These are phyloP conservation scores for Pleurotus tuber-regium DNA, from an alignment of 768 basidiomycete species.

Conservation along the genomic window DNA sequence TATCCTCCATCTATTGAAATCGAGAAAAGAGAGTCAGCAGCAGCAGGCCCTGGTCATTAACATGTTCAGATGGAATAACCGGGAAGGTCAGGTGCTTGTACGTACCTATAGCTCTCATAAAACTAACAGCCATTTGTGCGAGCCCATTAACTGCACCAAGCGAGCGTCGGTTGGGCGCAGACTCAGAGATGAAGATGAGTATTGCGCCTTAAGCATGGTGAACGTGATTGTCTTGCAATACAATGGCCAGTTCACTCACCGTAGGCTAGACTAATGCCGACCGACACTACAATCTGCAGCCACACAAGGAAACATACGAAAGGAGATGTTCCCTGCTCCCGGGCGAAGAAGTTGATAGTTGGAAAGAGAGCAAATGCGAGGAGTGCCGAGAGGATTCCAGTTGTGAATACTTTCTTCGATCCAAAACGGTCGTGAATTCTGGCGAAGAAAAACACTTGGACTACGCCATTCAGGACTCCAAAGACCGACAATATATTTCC, in stretches of 20 bases:
- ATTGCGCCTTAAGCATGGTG: constrained; percentile 66
- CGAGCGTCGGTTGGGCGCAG: constrained; percentile 64
- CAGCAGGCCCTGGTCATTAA: constrained; percentile 44
- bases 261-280: constrained; percentile 30
- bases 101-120: constrained; percentile 34
- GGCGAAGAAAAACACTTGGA: constrained; percentile 55
- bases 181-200: constrained; percentile 66
- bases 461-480: constrained; percentile 50
- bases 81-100: background rate
- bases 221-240: too few relatives aligned
- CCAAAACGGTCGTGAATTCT: constrained; percentile 51
- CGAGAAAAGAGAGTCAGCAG: constrained; percentile 64
- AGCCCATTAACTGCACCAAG: constrained; percentile 71
- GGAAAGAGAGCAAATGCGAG: constrained; percentile 49
- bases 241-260: constrained; percentile 24
- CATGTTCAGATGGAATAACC: background rate
- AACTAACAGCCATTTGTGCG: constrained; percentile 31
- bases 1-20: constrained; percentile 53
- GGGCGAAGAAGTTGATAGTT: constrained; percentile 43
- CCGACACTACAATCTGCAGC: constrained; percentile 25
- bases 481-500: constrained; percentile 51
- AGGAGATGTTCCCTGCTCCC: constrained; percentile 20
- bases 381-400: constrained; percentile 38
- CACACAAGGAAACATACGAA: constrained; percentile 27
- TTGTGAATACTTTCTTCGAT: constrained; percentile 48